phyloP scores from a whole-genome alignment of 352 stramenopile species.

The Globisporangium apiculatum region DNA sequence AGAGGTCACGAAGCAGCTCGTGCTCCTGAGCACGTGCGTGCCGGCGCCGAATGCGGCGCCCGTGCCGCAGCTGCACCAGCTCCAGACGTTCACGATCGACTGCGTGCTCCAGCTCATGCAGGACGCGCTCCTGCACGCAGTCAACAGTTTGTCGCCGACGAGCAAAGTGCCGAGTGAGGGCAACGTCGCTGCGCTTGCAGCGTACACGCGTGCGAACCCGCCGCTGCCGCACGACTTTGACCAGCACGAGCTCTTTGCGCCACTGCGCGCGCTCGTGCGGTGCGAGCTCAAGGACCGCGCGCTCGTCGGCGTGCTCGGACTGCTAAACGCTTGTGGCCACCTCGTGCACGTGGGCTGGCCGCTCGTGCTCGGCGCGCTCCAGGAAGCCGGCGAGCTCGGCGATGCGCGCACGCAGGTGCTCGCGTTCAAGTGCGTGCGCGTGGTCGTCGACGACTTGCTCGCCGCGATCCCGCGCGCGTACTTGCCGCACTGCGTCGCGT shows the following conservation, averaged over 20 bases:
- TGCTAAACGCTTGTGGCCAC: constrained; percentile 73
- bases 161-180: constrained; percentile 32
- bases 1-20: constrained; percentile 65
- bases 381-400: constrained; percentile 54
- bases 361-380: constrained; percentile 53
- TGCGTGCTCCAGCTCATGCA: constrained; percentile 79
- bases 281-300: constrained; percentile 76
- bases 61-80: constrained; percentile 56
- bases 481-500: constrained; percentile 81
- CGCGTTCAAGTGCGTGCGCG: constrained; percentile 94
- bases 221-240: constrained; percentile 46
- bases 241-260: constrained; percentile 62
- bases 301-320: constrained; percentile 60
- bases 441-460: constrained; percentile 96
- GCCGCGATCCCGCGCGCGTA: constrained; percentile 75
- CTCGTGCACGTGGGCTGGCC: constrained; percentile 67
- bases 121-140: constrained; percentile 47
- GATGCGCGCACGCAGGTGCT: constrained; percentile 75
- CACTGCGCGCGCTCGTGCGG: constrained; percentile 45
- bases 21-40: constrained; percentile 65
- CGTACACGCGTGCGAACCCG: constrained; percentile 22
- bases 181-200: constrained; percentile 40
- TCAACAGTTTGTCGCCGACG: constrained; percentile 53
- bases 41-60: constrained; percentile 21
- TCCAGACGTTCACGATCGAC: constrained; percentile 74